A percentile compares a stretch with the other conserved stretches of the same genome.
These are phyloP conservation scores for Wolfiporia cocos DNA, from an alignment of 1,284 basidiomycete species.

Conservation along the genomic window DNA sequence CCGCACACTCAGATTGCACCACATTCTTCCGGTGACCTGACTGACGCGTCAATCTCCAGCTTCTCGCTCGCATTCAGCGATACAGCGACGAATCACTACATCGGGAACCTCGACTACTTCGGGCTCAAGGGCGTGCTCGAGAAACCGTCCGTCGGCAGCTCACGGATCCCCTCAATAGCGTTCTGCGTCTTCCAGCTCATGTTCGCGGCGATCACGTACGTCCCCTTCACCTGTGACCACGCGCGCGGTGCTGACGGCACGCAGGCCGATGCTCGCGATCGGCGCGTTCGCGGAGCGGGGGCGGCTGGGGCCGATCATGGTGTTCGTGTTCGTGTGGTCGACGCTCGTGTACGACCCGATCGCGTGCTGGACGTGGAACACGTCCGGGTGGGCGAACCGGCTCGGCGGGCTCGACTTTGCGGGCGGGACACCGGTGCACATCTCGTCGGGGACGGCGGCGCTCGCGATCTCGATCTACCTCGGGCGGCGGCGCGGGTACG, in stretches of 20 bases:
- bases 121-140: constrained; percentile 79
- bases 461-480: constrained; percentile 92
- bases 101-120: constrained; percentile 64
- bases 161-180: constrained; percentile 73
- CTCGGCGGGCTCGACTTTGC: constrained; percentile 89
- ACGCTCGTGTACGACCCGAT: constrained; percentile 94
- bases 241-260: neutral
- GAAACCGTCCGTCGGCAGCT: constrained; percentile 68
- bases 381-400: constrained; percentile 78
- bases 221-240: neutral
- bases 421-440: constrained; percentile 95
- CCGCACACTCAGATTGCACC: too few relatives aligned
- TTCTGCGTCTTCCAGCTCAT: constrained; percentile 89
- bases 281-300: constrained; percentile 93
- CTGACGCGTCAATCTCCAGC: constrained; percentile 10
- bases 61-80: constrained; percentile 43
- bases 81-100: constrained; percentile 34
- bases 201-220: constrained; percentile 81
- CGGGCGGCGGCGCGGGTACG: constrained; percentile 88
- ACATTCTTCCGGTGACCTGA: neutral
- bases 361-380: constrained; percentile 94
- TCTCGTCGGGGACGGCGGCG: constrained; percentile 86
- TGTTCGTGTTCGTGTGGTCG: constrained; percentile 90
- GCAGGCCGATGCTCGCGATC: constrained; percentile 74
- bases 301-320: constrained; percentile 79